Base-by-base conservation (phyloP, 768 basidiomycete species). In the Pluteus cervinus region DNA sequence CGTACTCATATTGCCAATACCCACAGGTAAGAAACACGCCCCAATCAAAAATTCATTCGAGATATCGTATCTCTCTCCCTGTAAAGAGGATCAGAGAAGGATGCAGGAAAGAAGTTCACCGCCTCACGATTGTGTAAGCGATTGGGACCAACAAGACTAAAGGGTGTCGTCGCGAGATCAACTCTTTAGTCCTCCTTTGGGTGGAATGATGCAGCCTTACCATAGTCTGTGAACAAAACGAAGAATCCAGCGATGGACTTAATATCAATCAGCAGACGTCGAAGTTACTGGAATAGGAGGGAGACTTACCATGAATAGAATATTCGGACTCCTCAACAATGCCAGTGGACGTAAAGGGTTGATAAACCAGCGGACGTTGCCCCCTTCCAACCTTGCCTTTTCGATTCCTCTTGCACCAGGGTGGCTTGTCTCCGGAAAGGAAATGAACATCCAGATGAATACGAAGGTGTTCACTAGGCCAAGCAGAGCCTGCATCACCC, bases 361-460 rank as follows among this genome's bases (percentile, higher is more conserved):
- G 50, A 71, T 70, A 1, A 75, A 59, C 42, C 46, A 45, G 32
- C 29, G 42, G 15, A 29, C 47, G 14, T 40, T 56, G 3, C 40
- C 47, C 2, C 45, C 44, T 3, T 49, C 29, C 31, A 37, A 39
- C 18, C 53, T 39, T 10, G 57, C 26, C 42, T 74, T 74, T 37
- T 80, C 79, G 2, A 80, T 60, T 0, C 78, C 74, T 25, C 69
- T 61, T 1, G 68, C 50, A 5, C 75, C 70, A 1, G 82, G 81
- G 46, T 80, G 76, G 34, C 70, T 73, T 2, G 82, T 85, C 47
- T 86, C 83, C 0, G 81, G 82, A n/a, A 82, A 66, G 36, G 66
- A 66, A 3, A 69, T 28, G 1, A 51, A 33, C 22, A 82, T 61
- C 4, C 60, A 42, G 5, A 68, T 5, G 24, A 74, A 61, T 2